Conservation (phyloP, 1,284 basidiomycete genomes). For the Pseudozyma pruni region DNA sequence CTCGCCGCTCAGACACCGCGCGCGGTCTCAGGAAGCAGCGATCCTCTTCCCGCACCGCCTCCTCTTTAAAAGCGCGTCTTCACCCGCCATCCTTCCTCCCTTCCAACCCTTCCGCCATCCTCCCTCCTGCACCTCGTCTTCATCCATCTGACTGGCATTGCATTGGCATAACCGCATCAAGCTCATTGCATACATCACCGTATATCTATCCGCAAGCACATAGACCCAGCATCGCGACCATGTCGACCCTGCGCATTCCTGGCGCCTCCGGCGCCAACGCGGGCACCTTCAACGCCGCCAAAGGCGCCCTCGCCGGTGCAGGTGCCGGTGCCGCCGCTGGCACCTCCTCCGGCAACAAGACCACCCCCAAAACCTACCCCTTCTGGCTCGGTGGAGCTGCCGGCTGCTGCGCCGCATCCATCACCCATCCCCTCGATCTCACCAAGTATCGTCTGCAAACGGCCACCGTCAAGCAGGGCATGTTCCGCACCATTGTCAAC, state of each 20-base stretch:
- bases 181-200: no score
- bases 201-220: no score
- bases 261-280: conserved; percentile 25
- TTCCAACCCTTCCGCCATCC: no score
- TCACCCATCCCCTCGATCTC: conserved; percentile 68
- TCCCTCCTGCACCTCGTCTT: no score
- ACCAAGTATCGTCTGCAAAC: conserved; percentile 68
- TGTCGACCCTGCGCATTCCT: conserved; percentile 39
- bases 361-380: conserved; percentile 52
- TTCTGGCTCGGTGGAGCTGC: conserved; percentile 65
- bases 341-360: conserved; percentile 16
- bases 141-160: no score
- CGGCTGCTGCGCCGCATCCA: conserved; percentile 46
- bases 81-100: no score
- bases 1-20: no score
- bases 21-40: no score
- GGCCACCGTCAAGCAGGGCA: conserved; percentile 51
- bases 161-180: no score
- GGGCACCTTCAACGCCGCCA: conserved; percentile 43
- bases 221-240: background rate
- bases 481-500: conserved; percentile 53
- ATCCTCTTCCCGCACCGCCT: background rate
- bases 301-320: conserved; percentile 44
- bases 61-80: background rate
- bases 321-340: conserved; percentile 33